Conservation (phyloP, 768 basidiomycete species). For the Tricholoma flavovirens region DNA sequence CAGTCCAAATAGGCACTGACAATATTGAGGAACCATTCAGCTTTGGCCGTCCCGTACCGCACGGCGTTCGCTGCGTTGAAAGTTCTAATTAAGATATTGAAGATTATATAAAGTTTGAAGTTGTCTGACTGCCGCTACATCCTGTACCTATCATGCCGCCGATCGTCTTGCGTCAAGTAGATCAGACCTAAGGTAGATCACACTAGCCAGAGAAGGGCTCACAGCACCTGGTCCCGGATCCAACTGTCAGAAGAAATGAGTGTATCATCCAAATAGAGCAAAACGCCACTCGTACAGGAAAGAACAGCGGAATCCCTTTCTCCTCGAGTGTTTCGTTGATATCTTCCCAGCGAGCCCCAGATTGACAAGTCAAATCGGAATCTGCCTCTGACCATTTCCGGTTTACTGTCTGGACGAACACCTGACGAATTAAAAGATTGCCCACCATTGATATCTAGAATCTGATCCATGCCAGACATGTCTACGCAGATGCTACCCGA, state of each 20-base stretch:
- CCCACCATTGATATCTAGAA: conserved; percentile 69
- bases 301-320: conserved; percentile 74
- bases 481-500: conserved; percentile 77
- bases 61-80: conserved; percentile 61
- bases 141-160: conserved; percentile 89
- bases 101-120: not conserved
- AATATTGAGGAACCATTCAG: conserved; percentile 82
- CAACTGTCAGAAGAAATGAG: conserved; percentile 33
- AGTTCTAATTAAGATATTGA: not conserved
- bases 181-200: not conserved
- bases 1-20: conserved; percentile 33
- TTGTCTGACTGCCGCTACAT: conserved; percentile 70
- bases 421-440: not conserved
- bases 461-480: conserved; percentile 77
- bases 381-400: conserved; percentile 46
- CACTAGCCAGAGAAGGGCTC: conserved; percentile 18
- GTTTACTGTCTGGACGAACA: not conserved
- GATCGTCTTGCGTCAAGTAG: conserved; percentile 47
- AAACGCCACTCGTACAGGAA: conserved; percentile 52
- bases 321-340: conserved; percentile 66
- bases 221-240: conserved; percentile 72
- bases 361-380: conserved; percentile 69
- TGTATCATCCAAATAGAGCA: not conserved
- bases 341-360: conserved; percentile 75
- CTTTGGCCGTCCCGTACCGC: conserved; percentile 82